Evolutionary conservation across 345 rosid species (phyloP).

Genomic region (Ceriops tagal): DNA sequence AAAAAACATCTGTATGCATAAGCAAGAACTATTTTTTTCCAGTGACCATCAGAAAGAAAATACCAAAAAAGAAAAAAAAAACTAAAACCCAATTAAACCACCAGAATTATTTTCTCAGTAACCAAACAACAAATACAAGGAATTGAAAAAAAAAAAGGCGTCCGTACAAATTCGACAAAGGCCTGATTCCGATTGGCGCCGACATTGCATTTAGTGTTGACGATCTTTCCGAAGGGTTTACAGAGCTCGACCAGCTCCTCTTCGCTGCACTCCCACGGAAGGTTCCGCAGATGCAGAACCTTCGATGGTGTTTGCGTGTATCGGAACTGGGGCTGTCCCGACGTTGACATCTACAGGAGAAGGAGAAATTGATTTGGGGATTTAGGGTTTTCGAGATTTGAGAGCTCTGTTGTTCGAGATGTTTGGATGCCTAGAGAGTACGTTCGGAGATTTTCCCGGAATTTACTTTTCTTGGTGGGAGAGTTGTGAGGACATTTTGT

Average conservation of each 20-base stretch:
- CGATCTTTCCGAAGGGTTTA: constrained; percentile 87
- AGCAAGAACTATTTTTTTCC: background rate
- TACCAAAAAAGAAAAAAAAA: no score
- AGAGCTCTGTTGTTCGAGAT: no score
- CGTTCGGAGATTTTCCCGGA: background rate
- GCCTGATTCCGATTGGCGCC: constrained; percentile 97
- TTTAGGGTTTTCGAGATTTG: background rate
- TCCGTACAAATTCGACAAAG: constrained; percentile 81
- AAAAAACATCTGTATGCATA: background rate
- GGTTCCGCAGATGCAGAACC: constrained; percentile 88
- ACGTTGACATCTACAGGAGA: constrained; percentile 49
- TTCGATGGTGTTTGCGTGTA: constrained; percentile 96
- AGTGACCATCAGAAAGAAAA: background rate
- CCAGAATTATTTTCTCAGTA: background rate
- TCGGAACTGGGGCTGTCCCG: constrained; percentile 80
- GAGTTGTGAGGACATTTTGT: background rate
- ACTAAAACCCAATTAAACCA: no score
- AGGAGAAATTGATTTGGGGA: background rate
- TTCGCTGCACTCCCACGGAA: constrained; percentile 90
- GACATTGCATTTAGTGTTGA: constrained; percentile 88
- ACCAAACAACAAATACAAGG: background rate
- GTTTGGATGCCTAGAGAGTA: background rate
- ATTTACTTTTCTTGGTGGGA: background rate
- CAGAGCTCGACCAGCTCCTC: constrained; percentile 94
- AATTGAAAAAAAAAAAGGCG: background rate